A percentile compares a stretch with the other conserved stretches of the same genome.
Evolutionary conservation across 1,139 yeast genomes (phyloP).

Genomic region (Barnettozyma hawaiiensis): DNA sequence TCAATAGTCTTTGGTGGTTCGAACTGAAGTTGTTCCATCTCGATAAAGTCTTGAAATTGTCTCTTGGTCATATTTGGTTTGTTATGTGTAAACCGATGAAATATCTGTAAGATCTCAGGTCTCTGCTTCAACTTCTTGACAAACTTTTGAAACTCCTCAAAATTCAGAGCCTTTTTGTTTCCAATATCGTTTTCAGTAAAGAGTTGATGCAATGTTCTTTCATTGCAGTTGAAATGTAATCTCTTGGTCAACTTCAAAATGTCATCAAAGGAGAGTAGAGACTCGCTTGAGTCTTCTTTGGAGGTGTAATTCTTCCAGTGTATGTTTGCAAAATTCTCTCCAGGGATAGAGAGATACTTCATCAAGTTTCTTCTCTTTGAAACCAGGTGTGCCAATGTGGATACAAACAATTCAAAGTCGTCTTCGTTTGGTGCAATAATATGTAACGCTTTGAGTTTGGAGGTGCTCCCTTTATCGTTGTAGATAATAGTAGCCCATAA

Average conservation of each 20-base stretch:
- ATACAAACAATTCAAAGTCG: constrained; percentile 53
- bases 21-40: constrained; percentile 46
- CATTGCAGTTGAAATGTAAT: constrained; percentile 61
- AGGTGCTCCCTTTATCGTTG: constrained; percentile 36
- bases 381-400: constrained; percentile 41
- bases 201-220: constrained; percentile 32
- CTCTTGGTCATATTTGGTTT: constrained; percentile 28
- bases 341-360: constrained; percentile 49
- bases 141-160: constrained; percentile 67
- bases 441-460: constrained; percentile 63
- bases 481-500: constrained; percentile 83
- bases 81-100: constrained; percentile 25
- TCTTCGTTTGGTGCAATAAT: constrained; percentile 61
- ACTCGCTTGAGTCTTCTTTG: constrained; percentile 34
- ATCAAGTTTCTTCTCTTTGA: constrained; percentile 45
- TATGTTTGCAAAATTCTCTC: constrained; percentile 47
- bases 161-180: constrained; percentile 45
- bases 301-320: constrained; percentile 50
- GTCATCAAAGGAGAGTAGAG: constrained; percentile 57
- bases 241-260: constrained; percentile 59
- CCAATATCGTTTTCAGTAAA: constrained; percentile 48
- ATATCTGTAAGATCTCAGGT: constrained; percentile 42
- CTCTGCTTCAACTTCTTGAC: constrained; percentile 51
- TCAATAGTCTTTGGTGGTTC: constrained; percentile 28
- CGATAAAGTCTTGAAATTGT: constrained; percentile 44